A percentile compares a stretch with the other conserved stretches of the same genome.
phyloP scores from a whole-genome alignment of 306 rosid species.

The Carpinus fangiana region DNA sequence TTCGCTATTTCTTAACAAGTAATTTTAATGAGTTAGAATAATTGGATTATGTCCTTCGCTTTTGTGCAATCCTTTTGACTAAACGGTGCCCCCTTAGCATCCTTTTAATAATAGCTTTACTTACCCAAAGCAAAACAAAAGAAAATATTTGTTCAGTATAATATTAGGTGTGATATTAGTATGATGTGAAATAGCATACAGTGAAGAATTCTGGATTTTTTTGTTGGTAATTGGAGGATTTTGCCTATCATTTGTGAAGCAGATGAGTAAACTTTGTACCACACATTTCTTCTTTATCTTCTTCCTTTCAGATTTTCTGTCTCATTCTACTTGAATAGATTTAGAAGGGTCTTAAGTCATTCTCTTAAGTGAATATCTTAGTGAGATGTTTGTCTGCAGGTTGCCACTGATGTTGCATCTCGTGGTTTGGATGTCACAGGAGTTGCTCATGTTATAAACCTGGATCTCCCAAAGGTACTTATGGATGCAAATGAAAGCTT shows the following conservation, averaged over 20 bases:
- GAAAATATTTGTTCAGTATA: background rate
- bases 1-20: background rate
- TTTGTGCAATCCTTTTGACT: background rate
- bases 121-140: background rate
- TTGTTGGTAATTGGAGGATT: background rate
- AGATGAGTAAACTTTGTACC: background rate
- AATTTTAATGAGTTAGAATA: background rate
- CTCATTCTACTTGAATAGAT: slow-evolving; percentile 10
- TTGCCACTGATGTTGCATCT: slow-evolving; percentile 92
- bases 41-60: background rate
- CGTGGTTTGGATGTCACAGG: slow-evolving; percentile 95
- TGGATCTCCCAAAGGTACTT: slow-evolving; percentile 92
- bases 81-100: background rate
- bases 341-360: slow-evolving; percentile 1
- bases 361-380: slow-evolving; percentile 8
- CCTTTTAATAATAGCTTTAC: background rate
- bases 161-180: background rate
- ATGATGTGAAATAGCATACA: background rate
- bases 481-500: slow-evolving; percentile 9
- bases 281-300: background rate
- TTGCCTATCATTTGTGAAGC: background rate
- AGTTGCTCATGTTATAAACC: slow-evolving; percentile 82
- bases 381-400: slow-evolving; percentile 44
- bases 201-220: background rate
- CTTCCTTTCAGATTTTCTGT: background rate